Evolutionary conservation across 495 filamentous ascomycete species (phyloP).

Genomic region (Daldinia caldariorum): DNA sequence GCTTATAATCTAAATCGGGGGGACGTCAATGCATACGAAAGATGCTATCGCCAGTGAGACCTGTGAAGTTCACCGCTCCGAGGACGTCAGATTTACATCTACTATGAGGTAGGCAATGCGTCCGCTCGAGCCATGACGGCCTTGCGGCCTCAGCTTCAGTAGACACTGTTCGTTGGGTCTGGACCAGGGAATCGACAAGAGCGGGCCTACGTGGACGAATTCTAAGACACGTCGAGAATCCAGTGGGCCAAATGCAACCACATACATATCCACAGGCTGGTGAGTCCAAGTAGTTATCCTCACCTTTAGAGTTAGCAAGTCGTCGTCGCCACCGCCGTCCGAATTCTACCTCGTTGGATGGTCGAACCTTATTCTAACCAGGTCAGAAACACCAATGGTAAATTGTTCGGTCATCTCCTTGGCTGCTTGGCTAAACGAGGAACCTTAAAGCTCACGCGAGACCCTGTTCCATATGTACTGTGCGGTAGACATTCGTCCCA

Average conservation of each 20-base stretch:
- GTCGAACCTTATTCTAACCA: slow-evolving; percentile 6
- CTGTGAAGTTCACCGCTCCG: background rate
- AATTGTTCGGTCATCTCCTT: slow-evolving; percentile 2
- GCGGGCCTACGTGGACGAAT: background rate
- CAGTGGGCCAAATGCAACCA: background rate
- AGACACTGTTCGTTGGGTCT: background rate
- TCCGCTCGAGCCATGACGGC: background rate
- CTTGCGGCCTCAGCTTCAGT: background rate
- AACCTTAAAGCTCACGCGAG: background rate
- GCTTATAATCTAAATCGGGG: background rate
- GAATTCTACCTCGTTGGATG: background rate
- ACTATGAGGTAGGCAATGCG: background rate
- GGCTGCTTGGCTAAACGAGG: background rate
- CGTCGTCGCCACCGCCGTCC: slow-evolving; percentile 2
- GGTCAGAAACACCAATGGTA: background rate
- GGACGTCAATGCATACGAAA: background rate
- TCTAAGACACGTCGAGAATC: background rate
- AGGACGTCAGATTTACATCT: background rate
- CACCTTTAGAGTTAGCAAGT: background rate
- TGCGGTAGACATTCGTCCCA: background rate
- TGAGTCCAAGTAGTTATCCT: background rate
- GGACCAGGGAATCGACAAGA: background rate
- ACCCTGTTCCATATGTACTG: background rate
- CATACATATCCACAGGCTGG: background rate
- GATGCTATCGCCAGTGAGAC: background rate